Evolutionary conservation across 306 rosid genomes (phyloP), one percentile per base, ranked within the genome.

Genomic region (Castanea mollissima): DNA sequence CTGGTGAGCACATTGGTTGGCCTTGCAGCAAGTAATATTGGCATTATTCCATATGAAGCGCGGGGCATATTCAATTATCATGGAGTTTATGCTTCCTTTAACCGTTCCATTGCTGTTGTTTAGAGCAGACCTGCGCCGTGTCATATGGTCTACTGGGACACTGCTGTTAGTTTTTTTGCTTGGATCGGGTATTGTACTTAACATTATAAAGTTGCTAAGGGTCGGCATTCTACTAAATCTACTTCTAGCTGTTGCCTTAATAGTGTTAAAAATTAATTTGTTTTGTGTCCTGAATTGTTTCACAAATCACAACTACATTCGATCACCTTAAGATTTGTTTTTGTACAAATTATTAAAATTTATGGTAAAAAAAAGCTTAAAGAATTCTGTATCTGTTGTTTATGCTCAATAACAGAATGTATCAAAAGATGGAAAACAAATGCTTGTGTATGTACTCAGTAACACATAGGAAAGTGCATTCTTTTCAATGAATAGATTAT

Each of bases 1-100:
- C 58, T 85, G n/a, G 89, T 88, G 1, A 83, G 91, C 91, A 85
- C 89, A 11, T 85, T 85, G 71, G 74, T 85, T 60, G 91, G 91
- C 15, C 84, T 88, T 55, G 82, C 84, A 32, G 87, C 86, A 11
- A 85, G 91, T 57, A 88, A 85, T 79, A 5, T 76, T 11, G 86
- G 87, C 80, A 83, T 88, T 38, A 85, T 85, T 51, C 87, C 89
- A 27, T 65, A 78, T 35, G 86, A 88, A 69, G 87, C 87, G 9
- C 71, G 65, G 65, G 20, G 84, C 83, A 11, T 88, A 80, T 88
- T 76, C 87, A 14, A 20, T 85, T 55, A 87, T 85, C 70, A 18
- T 88, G 86, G 89, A 88, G 75, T 83, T 74, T 79, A 82, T 83
- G 58, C 84, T 88, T 32, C 91, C 91, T 5, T 55, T 85, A 21